Evolutionary conservation across 768 basidiomycete species (phyloP).

Genomic region (Suillus fuscotomentosus): DNA sequence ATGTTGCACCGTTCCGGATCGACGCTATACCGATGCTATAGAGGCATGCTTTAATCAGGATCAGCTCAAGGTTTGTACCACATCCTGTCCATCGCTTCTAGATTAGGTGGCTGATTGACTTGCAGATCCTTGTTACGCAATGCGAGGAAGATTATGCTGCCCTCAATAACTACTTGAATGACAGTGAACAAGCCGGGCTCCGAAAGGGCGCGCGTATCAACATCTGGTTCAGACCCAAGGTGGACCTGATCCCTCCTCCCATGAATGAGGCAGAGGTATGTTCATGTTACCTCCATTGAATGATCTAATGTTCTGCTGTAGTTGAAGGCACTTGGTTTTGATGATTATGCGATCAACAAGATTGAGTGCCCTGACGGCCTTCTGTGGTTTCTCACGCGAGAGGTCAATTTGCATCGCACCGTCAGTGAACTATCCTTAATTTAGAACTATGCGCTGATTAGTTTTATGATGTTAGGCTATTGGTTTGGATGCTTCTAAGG

Average conservation of each 20-base stretch:
- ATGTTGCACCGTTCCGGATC: conserved; percentile 65
- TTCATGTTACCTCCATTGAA: background rate
- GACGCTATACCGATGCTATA: conserved; percentile 59
- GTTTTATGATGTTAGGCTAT: conserved; percentile 50
- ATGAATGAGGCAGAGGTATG: conserved; percentile 60
- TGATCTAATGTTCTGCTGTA: conserved; percentile 29
- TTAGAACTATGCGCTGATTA: background rate
- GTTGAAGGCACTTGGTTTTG: conserved; percentile 65
- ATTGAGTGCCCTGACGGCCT: conserved; percentile 77
- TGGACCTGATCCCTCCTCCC: conserved; percentile 45
- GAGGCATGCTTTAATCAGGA: conserved; percentile 65
- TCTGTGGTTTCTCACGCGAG: conserved; percentile 63
- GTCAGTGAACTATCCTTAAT: conserved; percentile 40
- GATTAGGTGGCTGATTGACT: background rate
- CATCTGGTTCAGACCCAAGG: conserved; percentile 60
- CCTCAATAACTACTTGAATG: conserved; percentile 68
- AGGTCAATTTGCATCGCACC: conserved; percentile 67
- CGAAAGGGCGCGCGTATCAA: conserved; percentile 51
- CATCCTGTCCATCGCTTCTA: background rate
- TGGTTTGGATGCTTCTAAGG: conserved; percentile 44
- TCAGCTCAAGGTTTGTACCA: conserved; percentile 59
- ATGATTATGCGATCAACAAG: conserved; percentile 82
- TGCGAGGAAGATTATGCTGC: conserved; percentile 76
- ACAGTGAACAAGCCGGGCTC: conserved; percentile 53
- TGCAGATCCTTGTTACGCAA: conserved; percentile 83